Percentiles rank a stretch among this genome's conserved stretches.
Conservation (phyloP, 768 basidiomycete species). For the Leccinum fibrillosum region DNA sequence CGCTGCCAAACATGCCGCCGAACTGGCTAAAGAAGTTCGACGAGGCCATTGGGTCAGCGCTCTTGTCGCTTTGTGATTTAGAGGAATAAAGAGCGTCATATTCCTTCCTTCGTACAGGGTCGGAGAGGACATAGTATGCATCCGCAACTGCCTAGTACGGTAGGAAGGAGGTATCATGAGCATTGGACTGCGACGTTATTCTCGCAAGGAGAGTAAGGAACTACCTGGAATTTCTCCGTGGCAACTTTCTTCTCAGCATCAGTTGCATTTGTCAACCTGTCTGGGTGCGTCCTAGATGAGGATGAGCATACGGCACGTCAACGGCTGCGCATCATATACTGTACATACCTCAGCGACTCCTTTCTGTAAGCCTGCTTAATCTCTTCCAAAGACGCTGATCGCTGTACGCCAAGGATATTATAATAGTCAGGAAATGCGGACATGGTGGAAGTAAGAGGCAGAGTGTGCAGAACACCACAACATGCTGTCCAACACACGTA, state of each 20-base stretch:
- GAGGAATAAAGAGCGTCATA: slow-evolving; percentile 68
- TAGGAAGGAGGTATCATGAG: neutral
- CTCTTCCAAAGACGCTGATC: slow-evolving; percentile 63
- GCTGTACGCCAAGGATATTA: slow-evolving; percentile 51
- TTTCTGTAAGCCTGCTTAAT: slow-evolving; percentile 75
- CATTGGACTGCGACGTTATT: neutral
- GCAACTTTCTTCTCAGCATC: slow-evolving; percentile 67
- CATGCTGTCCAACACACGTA: slow-evolving; percentile 12
- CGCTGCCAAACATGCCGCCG: slow-evolving; percentile 61
- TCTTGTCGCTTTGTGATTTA: slow-evolving; percentile 46
- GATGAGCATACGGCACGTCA: slow-evolving; percentile 10
- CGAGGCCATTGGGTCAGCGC: slow-evolving; percentile 64
- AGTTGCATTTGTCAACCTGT: slow-evolving; percentile 69
- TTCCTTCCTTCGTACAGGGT: slow-evolving; percentile 65
- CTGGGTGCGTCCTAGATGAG: slow-evolving; percentile 76
- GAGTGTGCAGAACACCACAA: neutral
- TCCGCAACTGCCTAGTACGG: slow-evolving; percentile 72
- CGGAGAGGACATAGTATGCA: slow-evolving; percentile 91
- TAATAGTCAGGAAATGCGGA: slow-evolving; percentile 82
- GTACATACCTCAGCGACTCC: slow-evolving; percentile 64
- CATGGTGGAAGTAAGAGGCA: slow-evolving; percentile 42
- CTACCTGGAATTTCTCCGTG: slow-evolving; percentile 86
- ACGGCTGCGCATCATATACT: neutral
- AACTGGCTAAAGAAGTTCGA: slow-evolving; percentile 77
- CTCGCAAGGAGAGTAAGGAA: neutral